Conservation (phyloP, 106 monocot genomes). For the Dioscorea alata region DNA sequence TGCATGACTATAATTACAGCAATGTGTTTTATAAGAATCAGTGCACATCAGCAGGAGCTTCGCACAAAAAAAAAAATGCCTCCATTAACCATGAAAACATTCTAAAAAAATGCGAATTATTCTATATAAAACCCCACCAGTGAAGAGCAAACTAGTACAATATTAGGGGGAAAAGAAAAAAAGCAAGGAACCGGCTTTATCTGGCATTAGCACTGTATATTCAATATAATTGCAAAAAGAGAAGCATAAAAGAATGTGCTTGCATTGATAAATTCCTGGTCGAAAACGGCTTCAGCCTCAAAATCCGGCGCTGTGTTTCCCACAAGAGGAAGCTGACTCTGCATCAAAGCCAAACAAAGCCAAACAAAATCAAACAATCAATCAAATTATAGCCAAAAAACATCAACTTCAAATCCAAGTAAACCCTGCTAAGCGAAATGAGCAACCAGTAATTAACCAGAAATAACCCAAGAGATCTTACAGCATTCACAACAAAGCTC, state of each 20-base stretch:
- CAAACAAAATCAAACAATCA: not conserved
- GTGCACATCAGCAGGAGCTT: too few species aligned
- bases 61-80: too few species aligned
- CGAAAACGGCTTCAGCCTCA: constrained; percentile 86
- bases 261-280: constrained; percentile 91
- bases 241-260: not conserved
- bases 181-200: not conserved
- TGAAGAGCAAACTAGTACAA: too few species aligned
- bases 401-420: too few species aligned
- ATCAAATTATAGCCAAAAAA: not conserved
- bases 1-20: too few species aligned
- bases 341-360: not conserved
- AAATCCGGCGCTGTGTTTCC: constrained; percentile 84
- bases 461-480: constrained; percentile 1
- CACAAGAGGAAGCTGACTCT: constrained; percentile 67
- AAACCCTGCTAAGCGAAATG: not conserved
- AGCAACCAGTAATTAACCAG: not conserved
- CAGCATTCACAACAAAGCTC: constrained; percentile 65
- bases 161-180: not conserved
- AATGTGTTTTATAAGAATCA: too few species aligned
- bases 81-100: too few species aligned
- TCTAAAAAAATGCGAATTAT: too few species aligned
- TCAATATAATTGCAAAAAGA: not conserved
- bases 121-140: too few species aligned
- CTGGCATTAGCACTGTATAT: not conserved